These are phyloP conservation scores for Ceratocystis cubensis DNA, from an alignment of 2,329 filamentous ascomycete species.

Conservation along the genomic window DNA sequence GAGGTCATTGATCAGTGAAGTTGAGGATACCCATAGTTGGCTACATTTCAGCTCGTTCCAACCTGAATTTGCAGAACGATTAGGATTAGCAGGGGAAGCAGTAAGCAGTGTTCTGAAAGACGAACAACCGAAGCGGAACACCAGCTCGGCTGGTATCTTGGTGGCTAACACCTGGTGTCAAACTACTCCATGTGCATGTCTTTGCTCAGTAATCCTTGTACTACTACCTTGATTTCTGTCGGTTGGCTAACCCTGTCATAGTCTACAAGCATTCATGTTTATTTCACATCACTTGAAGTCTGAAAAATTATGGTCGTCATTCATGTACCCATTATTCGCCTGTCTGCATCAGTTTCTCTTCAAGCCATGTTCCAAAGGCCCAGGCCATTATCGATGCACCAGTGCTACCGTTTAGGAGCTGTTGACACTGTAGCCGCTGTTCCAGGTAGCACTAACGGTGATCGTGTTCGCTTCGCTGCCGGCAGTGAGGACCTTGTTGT, in stretches of 20 bases:
- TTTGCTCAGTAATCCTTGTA: too few relatives aligned
- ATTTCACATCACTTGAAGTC: background rate
- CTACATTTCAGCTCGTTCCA: constrained; percentile 13
- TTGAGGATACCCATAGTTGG: constrained; percentile 73
- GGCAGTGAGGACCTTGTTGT: constrained; percentile 35
- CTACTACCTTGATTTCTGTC: too few relatives aligned
- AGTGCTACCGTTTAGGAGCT: background rate
- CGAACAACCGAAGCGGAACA: too few relatives aligned
- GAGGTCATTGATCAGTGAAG: constrained; percentile 83
- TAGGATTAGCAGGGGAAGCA: too few relatives aligned
- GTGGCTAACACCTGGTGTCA: too few relatives aligned
- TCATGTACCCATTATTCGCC: background rate
- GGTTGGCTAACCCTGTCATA: too few relatives aligned
- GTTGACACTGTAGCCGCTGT: constrained; percentile 22
- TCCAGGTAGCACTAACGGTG: constrained; percentile 29
- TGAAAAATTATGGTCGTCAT: background rate
- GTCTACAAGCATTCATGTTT: too few relatives aligned
- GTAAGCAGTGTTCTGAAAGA: too few relatives aligned
- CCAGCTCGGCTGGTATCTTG: too few relatives aligned
- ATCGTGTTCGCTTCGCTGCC: constrained; percentile 25
- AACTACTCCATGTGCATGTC: too few relatives aligned
- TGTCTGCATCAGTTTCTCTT: background rate
- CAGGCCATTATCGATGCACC: background rate
- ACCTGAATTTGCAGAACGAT: background rate
- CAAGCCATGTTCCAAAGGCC: background rate